Evolutionary conservation across 2,329 filamentous ascomycete genomes (phyloP), one percentile per base, ranked within the genome.

Genomic region (Xylariales sp.): DNA sequence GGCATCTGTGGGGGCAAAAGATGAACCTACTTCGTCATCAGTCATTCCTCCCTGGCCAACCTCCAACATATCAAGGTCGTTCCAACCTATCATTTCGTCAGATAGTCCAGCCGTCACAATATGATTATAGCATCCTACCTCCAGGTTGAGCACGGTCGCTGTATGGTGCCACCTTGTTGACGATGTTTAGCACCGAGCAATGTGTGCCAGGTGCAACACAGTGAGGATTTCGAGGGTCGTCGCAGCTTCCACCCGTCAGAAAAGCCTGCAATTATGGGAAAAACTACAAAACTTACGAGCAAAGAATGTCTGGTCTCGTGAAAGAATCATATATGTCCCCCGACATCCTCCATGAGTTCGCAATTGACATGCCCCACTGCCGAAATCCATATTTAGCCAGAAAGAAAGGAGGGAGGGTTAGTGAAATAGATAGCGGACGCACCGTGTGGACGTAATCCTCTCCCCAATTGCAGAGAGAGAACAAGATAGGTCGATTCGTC

Each of bases 401-500:
- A n/a, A n/a, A n/a, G n/a, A n/a, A n/a, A n/a, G n/a, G n/a, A n/a
- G n/a, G n/a, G n/a, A n/a, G n/a, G n/a, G n/a, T n/a, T n/a, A n/a
- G n/a, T n/a, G n/a, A n/a, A n/a, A n/a, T n/a, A n/a, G n/a, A n/a
- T n/a, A n/a, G n/a, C n/a, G n/a, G n/a, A n/a, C n/a, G n/a, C n/a
- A n/a, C n/a, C n/a, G n/a, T n/a, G n/a, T n/a, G n/a, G n/a, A 41
- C 45, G 25, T 53, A 57, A 30, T 55, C 50, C 34, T 48, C 48
- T 27, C 60, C 60, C 60, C 60, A 63, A 36, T 52, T 57, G 40
- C 59, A 62, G 21, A 63, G 47, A 16, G 47, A 56, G 42, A 55
- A 60, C 6, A 58, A 44, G 20, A 63, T 59, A 6, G 50, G 44
- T 1, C 57, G 49, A 18, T 54, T 55, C 4, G 58, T 57, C 18